phyloP scores from a whole-genome alignment of 73 alveolate genomes.

The Symbiodinium natans region DNA sequence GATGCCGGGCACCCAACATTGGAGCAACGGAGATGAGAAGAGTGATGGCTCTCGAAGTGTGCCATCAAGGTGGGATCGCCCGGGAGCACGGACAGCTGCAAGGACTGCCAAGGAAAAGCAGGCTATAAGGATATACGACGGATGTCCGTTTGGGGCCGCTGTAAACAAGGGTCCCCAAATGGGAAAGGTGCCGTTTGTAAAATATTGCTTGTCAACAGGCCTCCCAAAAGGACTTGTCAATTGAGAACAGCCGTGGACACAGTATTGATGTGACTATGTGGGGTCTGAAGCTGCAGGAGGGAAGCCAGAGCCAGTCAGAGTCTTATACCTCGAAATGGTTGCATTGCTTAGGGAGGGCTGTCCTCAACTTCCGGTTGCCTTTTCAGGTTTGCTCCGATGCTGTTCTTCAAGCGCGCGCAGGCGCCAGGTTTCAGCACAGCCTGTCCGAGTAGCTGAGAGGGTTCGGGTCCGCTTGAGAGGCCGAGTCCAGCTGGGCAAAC shows the following conservation, averaged over 20 bases:
- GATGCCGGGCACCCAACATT: not conserved
- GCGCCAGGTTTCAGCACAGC: no score
- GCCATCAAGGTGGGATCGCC: not conserved
- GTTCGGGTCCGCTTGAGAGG: not conserved
- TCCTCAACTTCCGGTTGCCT: not conserved
- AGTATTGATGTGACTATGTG: no score
- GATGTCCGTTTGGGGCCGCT: no score
- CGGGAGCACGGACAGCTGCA: not conserved
- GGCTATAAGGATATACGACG: no score
- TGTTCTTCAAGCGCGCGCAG: not conserved
- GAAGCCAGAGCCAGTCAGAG: not conserved
- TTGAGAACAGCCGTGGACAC: not conserved
- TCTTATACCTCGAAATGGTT: not conserved
- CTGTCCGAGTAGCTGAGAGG: no score
- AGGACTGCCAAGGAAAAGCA: no score
- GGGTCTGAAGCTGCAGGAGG: not conserved
- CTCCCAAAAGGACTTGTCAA: no score
- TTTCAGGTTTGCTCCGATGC: not conserved
- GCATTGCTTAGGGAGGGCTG: not conserved
- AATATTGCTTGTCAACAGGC: no score
- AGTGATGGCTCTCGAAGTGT: no score
- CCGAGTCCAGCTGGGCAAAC: slow-evolving; percentile 12
- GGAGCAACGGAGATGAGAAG: no score
- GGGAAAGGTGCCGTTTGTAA: no score
- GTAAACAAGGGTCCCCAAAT: no score